phyloP scores from a whole-genome alignment of 768 basidiomycete genomes.

The Myochromella boudieri region DNA sequence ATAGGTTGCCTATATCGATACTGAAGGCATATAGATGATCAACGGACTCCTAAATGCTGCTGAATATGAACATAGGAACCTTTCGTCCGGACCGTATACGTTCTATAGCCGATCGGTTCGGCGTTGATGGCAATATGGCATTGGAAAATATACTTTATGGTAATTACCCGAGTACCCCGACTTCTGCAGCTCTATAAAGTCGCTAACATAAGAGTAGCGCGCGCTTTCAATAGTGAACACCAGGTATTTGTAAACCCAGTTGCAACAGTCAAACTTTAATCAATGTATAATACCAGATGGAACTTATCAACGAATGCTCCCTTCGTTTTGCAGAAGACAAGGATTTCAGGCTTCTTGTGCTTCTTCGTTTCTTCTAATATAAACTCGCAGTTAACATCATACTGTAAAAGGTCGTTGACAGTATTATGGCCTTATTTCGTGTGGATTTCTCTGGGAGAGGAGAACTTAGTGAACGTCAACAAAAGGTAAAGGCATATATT shows the following conservation, averaged over 20 bases:
- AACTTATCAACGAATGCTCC: constrained; percentile 87
- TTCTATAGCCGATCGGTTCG: constrained; percentile 90
- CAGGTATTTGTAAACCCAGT: constrained; percentile 53
- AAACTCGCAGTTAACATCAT: constrained; percentile 12
- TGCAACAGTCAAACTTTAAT: not conserved
- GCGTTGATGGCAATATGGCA: constrained; percentile 86
- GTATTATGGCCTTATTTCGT: constrained; percentile 95
- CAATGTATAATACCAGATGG: constrained; percentile 57
- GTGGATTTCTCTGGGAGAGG: constrained; percentile 94
- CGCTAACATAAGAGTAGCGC: constrained; percentile 46
- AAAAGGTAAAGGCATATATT: constrained; percentile 59
- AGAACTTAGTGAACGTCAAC: constrained; percentile 91
- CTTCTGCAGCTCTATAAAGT: not conserved
- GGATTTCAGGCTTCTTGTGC: constrained; percentile 71
- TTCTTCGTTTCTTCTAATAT: not conserved
- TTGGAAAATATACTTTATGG: constrained; percentile 93
- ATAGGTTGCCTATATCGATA: constrained; percentile 90
- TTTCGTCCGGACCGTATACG: constrained; percentile 93
- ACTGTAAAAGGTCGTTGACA: constrained; percentile 77
- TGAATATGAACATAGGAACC: constrained; percentile 54
- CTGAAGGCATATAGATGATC: constrained; percentile 62
- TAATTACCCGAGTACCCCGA: constrained; percentile 25
- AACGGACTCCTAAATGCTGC: not conserved
- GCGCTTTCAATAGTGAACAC: constrained; percentile 91
- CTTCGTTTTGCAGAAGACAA: constrained; percentile 88